Evolutionary conservation across 371 early-diverging fungal genomes (phyloP).

Genomic region (Mucor mucedo): DNA sequence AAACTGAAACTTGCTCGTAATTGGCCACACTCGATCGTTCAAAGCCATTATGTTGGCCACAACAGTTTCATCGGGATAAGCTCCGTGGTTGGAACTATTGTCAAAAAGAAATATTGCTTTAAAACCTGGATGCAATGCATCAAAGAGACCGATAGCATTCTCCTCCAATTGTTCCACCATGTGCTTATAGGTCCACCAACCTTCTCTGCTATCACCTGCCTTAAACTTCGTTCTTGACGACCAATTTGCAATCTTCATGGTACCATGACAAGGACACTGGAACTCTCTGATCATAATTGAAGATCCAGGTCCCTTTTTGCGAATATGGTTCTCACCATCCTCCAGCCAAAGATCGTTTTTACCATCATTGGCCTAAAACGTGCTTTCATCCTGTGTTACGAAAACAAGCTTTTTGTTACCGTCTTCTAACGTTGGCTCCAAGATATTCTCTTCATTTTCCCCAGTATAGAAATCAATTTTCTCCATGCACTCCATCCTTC

Average conservation of each 20-base stretch:
- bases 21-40: background rate
- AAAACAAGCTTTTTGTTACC: background rate
- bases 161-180: background rate
- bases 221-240: background rate
- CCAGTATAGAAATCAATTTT: background rate
- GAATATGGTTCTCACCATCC: background rate
- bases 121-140: slow-evolving; percentile 7
- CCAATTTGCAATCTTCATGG: background rate
- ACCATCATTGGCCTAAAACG: slow-evolving; percentile 8
- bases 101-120: slow-evolving; percentile 13
- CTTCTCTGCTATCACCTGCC: slow-evolving; percentile 1
- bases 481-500: background rate
- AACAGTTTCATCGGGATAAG: slow-evolving; percentile 2
- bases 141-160: slow-evolving; percentile 6
- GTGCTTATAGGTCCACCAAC: background rate
- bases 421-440: background rate
- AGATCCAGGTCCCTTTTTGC: slow-evolving; percentile 4
- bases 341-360: background rate
- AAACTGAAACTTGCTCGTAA: background rate
- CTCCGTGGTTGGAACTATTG: slow-evolving; percentile 8
- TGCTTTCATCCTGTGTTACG: slow-evolving; percentile 4
- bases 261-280: slow-evolving; percentile 8
- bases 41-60: background rate
- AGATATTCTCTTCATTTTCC: no score
- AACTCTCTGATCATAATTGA: slow-evolving; percentile 1